These are phyloP conservation scores for Phytophthora vignae DNA, from an alignment of 352 stramenopile genomes.

Conservation along the genomic window DNA sequence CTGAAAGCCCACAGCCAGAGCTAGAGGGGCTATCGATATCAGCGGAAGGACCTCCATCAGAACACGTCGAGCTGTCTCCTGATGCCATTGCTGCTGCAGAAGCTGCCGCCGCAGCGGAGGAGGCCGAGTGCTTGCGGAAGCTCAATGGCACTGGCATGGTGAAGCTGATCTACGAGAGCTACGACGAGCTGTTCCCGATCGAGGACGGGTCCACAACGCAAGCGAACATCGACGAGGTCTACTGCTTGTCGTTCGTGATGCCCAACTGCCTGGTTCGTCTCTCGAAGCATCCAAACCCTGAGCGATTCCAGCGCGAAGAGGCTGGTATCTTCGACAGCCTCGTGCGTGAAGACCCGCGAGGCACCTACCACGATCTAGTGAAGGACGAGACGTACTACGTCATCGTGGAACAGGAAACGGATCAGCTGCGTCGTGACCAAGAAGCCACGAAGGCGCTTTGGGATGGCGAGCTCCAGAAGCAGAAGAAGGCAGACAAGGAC, in stretches of 20 bases:
- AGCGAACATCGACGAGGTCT: slow-evolving; percentile 81
- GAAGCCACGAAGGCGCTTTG: slow-evolving; percentile 65
- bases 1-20: slow-evolving; percentile 10
- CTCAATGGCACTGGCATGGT: slow-evolving; percentile 68
- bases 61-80: slow-evolving; percentile 5
- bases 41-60: slow-evolving; percentile 3
- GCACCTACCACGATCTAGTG: slow-evolving; percentile 75
- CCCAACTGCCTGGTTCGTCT: slow-evolving; percentile 85
- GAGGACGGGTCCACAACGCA: slow-evolving; percentile 80
- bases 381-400: slow-evolving; percentile 82
- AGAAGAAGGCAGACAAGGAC: slow-evolving; percentile 49
- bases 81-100: slow-evolving; percentile 9
- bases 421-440: slow-evolving; percentile 76
- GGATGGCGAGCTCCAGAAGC: slow-evolving; percentile 38
- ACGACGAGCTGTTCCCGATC: slow-evolving; percentile 88
- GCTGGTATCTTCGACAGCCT: slow-evolving; percentile 62
- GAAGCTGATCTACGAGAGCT: slow-evolving; percentile 90
- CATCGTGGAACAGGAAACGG: slow-evolving; percentile 82
- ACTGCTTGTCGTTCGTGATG: slow-evolving; percentile 92
- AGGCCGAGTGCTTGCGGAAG: slow-evolving; percentile 47
- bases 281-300: slow-evolving; percentile 51
- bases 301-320: slow-evolving; percentile 67
- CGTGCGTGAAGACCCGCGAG: slow-evolving; percentile 70
- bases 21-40: neutral
- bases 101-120: slow-evolving; percentile 23